phyloP scores from a whole-genome alignment of 2,329 filamentous ascomycete species.

The Fusarium sp. region DNA sequence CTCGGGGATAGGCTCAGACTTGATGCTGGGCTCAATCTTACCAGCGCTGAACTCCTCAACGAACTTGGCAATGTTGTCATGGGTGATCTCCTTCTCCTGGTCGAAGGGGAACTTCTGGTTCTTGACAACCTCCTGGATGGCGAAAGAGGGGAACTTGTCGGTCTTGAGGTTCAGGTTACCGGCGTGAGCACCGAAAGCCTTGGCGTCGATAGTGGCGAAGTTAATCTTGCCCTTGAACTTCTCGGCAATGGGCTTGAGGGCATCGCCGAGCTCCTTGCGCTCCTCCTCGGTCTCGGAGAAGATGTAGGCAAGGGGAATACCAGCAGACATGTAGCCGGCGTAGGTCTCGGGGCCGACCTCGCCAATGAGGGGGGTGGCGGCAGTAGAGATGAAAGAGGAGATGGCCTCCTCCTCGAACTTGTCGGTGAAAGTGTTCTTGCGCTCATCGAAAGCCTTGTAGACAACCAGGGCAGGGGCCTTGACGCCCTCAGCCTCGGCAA shows the following conservation, averaged over 20 bases:
- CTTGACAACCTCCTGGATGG: constrained; percentile 94
- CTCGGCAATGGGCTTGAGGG: constrained; percentile 87
- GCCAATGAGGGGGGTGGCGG: constrained; percentile 90
- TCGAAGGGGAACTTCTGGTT: constrained; percentile 98
- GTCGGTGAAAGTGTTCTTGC: constrained; percentile 84
- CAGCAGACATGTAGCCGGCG: constrained; percentile 91
- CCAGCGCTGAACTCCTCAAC: constrained; percentile 86
- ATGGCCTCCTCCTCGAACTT: constrained; percentile 86
- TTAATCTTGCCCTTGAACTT: constrained; percentile 95
- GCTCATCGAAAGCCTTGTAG: constrained; percentile 98
- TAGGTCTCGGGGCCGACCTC: constrained; percentile 99
- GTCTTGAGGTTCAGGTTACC: constrained; percentile 97
- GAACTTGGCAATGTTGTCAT: constrained; percentile 79
- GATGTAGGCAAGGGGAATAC: constrained; percentile 95
- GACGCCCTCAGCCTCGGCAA: constrained; percentile 92
- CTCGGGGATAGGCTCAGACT: constrained; percentile 97
- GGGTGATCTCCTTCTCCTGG: constrained; percentile 82
- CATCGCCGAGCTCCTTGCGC: constrained; percentile 80
- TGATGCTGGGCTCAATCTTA: constrained; percentile 95
- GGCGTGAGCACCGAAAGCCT: constrained; percentile 92
- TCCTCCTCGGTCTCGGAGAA: constrained; percentile 94
- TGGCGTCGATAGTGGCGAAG: constrained; percentile 97
- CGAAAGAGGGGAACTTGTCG: constrained; percentile 96
- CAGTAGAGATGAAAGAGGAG: constrained; percentile 83
- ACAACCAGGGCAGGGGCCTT: constrained; percentile 88